Evolutionary conservation across 768 basidiomycete genomes (phyloP).

Genomic region (Kwoniella sp.): DNA sequence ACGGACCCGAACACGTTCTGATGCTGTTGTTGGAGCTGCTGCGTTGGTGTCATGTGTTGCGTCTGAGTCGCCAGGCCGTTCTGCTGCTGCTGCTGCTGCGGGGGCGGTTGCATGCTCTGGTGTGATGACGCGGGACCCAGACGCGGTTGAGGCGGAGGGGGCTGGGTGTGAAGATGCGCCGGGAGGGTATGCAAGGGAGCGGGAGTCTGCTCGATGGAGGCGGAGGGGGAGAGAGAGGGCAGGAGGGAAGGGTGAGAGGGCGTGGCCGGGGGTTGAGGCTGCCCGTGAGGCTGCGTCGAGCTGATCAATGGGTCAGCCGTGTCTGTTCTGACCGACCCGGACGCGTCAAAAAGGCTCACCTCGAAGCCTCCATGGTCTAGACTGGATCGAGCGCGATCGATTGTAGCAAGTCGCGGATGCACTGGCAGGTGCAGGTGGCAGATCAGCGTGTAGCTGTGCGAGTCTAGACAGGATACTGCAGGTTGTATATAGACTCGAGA

Average conservation of each 20-base stretch:
- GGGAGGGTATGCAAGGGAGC: conserved; percentile 26
- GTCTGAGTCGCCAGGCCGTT: neutral
- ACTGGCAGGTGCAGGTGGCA: too few relatives aligned
- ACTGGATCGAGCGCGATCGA: too few relatives aligned
- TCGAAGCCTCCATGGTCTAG: conserved; percentile 8
- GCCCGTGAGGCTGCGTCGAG: conserved; percentile 1
- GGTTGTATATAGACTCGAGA: too few relatives aligned
- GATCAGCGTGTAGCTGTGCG: too few relatives aligned
- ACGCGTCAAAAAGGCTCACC: neutral
- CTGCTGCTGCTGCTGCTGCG: conserved; percentile 8
- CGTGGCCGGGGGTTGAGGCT: conserved; percentile 21
- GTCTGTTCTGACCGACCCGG: neutral
- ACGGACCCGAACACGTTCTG: conserved; percentile 26
- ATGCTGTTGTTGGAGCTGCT: conserved; percentile 28
- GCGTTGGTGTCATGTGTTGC: conserved; percentile 11
- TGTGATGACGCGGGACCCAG: conserved; percentile 1
- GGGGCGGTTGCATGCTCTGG: conserved; percentile 4
- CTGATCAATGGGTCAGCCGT: neutral
- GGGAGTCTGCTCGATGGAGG: conserved; percentile 17
- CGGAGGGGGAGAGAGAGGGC: conserved; percentile 26
- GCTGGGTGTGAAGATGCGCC: conserved; percentile 15
- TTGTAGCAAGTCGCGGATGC: too few relatives aligned
- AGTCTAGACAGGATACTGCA: neutral
- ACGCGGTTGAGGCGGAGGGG: conserved; percentile 17
- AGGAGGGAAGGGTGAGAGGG: conserved; percentile 26